These are phyloP conservation scores for Trichosanthes truncata DNA, from an alignment of 306 rosid species.

Conservation along the genomic window DNA sequence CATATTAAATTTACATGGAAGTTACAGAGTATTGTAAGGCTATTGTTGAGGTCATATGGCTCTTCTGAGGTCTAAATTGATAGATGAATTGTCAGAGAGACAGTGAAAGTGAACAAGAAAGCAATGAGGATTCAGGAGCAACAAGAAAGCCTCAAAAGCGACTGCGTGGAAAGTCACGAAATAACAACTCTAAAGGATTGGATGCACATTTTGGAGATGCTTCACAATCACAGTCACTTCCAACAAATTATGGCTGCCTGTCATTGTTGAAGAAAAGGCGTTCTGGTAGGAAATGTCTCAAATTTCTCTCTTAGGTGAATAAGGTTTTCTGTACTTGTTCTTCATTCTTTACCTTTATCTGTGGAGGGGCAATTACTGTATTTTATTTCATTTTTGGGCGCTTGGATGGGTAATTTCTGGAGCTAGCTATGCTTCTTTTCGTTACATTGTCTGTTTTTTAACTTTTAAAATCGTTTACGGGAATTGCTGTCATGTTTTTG, in stretches of 20 bases:
- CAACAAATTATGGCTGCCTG: constrained; percentile 62
- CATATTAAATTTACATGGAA: background rate
- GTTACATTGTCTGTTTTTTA: background rate
- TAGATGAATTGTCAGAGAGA: constrained; percentile 56
- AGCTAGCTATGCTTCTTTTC: background rate
- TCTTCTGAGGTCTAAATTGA: constrained; percentile 21
- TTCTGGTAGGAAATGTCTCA: constrained; percentile 47
- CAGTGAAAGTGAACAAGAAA: constrained; percentile 81
- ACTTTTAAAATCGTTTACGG: background rate
- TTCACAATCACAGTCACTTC: constrained; percentile 52
- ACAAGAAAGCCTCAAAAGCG: constrained; percentile 49
- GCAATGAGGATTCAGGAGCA: constrained; percentile 45
- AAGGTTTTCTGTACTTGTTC: background rate
- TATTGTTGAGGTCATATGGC: background rate
- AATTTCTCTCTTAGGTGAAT: constrained; percentile 2
- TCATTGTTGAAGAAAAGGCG: constrained; percentile 73
- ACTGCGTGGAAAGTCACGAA: constrained; percentile 37
- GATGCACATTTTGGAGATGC: constrained; percentile 49
- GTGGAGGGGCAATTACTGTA: background rate
- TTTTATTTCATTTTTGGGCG: background rate
- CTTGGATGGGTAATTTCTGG: background rate
- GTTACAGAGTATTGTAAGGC: background rate
- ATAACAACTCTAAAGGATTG: constrained; percentile 34
- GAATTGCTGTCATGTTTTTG: background rate
- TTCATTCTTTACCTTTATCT: background rate